phyloP scores from a whole-genome alignment of 257 asterid species.

The Ocimum tenuiflorum region DNA sequence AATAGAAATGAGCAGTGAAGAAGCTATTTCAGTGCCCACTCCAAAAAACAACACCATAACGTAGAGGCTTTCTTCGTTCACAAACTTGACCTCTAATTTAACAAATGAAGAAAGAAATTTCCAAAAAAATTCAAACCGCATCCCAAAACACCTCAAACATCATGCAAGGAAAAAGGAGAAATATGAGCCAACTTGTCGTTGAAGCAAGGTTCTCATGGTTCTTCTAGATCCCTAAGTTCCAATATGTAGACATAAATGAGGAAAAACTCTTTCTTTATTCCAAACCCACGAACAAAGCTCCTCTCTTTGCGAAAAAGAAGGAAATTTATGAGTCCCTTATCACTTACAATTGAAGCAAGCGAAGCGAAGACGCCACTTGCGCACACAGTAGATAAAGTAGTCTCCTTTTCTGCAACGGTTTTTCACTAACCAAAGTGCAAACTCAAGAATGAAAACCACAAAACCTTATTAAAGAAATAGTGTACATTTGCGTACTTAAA shows the following conservation, averaged over 20 bases:
- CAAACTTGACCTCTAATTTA: conserved; percentile 2
- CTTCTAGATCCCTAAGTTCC: conserved; percentile 50
- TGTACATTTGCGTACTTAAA: conserved; percentile 4
- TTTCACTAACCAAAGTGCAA: neutral
- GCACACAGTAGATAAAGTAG: conserved; percentile 9
- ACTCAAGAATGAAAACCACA: neutral
- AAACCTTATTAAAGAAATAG: neutral
- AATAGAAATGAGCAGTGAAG: conserved; percentile 24
- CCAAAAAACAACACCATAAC: conserved; percentile 21
- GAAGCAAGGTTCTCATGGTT: conserved; percentile 37
- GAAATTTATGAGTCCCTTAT: conserved; percentile 31
- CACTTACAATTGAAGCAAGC: conserved; percentile 61
- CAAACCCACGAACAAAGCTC: conserved; percentile 34
- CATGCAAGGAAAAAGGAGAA: conserved; percentile 13
- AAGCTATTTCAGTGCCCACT: conserved; percentile 15
- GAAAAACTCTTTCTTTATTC: conserved; percentile 30
- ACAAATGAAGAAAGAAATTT: conserved; percentile 9
- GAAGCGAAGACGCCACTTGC: neutral
- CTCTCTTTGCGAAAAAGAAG: conserved; percentile 15
- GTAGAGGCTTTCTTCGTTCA: conserved; percentile 6
- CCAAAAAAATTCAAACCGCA: conserved; percentile 29
- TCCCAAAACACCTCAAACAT: conserved; percentile 42
- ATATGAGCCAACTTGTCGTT: conserved; percentile 29
- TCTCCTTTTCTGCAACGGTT: conserved; percentile 14
- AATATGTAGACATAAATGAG: conserved; percentile 17